Base-by-base conservation (phyloP, 106 monocot species). In the Dactylorhiza incarnata region DNA sequence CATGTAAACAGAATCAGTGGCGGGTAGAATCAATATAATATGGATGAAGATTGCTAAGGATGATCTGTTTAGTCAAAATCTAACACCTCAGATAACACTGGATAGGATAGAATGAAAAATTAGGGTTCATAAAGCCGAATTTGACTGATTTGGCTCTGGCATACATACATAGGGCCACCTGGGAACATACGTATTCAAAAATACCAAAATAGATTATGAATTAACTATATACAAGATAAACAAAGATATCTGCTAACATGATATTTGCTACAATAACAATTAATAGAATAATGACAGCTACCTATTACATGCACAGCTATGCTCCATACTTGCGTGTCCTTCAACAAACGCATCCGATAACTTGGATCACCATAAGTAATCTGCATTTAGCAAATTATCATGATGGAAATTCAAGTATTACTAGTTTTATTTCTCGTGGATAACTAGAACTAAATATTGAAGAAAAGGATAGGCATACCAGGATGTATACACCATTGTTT, bases 361-460 rank as follows among this genome's bases (percentile, higher is more conserved):
- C 79, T 97, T 66, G 96, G 96, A 78, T 97, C 96, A 66, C 96
- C 96, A 77, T 97, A 97, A n/a, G 96, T 97, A 66, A 97, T 87
- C 96, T 97, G 81, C 69, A 86, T 19, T 61, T 46, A 25, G 5
- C 15, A 65, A 76, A 43, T 7, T 78, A 29, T 24, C 74, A n/a
- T 45, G 48, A 43, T 16, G 26, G 37, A 37, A 46, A 46, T 12
- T 50, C 25, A 26, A 43, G 6, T 25, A 52, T 10, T 14, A 22
- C 3, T 20, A 45, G n/a, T n/a, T 63, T 51, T 29, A 10, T 69
- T 54, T 66, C 22, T 48, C 45, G 45, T 12, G 6, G 14, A 68
- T 68, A 44, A 68, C 53, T 14, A 23, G 7, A 63, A 56, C 17
- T 19, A 24, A 70, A 10, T 17, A 0, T 53, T 59, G 12, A 72